Evolutionary conservation across 179 eudicot genomes (phyloP).

Genomic region (Carnegiea gigantea): DNA sequence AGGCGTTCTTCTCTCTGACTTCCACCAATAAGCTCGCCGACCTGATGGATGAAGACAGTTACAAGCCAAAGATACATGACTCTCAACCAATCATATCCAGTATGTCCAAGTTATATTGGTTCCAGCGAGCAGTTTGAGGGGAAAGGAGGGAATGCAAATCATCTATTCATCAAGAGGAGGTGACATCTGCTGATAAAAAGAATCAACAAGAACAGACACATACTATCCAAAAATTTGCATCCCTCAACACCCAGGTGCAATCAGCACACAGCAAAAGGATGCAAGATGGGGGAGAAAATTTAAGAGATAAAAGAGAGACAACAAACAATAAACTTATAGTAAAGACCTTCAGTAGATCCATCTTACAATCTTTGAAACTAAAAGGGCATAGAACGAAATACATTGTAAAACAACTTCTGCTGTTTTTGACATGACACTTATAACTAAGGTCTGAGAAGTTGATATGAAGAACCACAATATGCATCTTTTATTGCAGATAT

Average conservation of each 20-base stretch:
- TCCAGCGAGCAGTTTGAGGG: not conserved
- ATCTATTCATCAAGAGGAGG: not conserved
- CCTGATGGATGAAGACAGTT: slow-evolving; percentile 36
- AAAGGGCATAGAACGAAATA: no score
- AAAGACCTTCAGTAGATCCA: not conserved
- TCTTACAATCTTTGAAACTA: not conserved
- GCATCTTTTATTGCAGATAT: no score
- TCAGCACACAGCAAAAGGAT: not conserved
- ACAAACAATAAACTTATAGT: not conserved
- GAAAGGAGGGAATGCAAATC: not conserved
- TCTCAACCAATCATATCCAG: not conserved
- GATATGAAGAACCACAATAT: no score
- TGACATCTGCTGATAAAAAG: not conserved
- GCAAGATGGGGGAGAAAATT: not conserved
- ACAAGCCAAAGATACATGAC: slow-evolving; percentile 4
- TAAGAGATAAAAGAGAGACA: not conserved
- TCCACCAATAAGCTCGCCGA: slow-evolving; percentile 99
- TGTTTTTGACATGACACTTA: no score
- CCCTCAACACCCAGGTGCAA: not conserved
- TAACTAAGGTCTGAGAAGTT: no score
- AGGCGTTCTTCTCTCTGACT: slow-evolving; percentile 99
- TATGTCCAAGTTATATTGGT: not conserved
- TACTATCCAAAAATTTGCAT: no score
- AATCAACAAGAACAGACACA: no score
- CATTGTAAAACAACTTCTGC: no score